These are phyloP conservation scores for Solanum lignicaule DNA, from an alignment of 257 asterid species.

Conservation along the genomic window DNA sequence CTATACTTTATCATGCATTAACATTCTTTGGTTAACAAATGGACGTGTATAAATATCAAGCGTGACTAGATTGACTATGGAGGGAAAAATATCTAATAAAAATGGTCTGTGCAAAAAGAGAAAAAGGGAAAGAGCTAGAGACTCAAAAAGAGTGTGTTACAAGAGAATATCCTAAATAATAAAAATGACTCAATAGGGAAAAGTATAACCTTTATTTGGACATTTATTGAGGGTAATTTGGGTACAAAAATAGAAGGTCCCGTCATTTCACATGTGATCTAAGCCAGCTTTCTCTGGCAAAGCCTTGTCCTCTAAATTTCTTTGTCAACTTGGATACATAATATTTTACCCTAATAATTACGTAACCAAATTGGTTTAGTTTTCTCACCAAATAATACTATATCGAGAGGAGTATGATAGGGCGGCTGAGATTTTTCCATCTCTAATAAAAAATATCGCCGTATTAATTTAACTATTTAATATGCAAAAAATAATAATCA, in stretches of 20 bases:
- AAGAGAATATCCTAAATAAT: neutral
- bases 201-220: neutral
- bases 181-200: neutral
- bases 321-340: constrained; percentile 16
- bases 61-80: neutral
- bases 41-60: neutral
- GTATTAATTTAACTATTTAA: neutral
- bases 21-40: neutral
- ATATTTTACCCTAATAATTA: neutral
- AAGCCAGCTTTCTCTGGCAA: constrained; percentile 45
- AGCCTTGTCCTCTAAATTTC: neutral
- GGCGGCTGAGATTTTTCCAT: neutral
- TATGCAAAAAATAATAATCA: neutral
- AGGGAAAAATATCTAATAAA: neutral
- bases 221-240: constrained; percentile 13
- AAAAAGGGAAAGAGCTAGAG: neutral
- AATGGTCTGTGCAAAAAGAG: neutral
- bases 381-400: neutral
- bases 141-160: neutral
- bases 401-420: neutral
- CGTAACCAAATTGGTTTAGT: constrained; percentile 1
- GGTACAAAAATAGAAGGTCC: constrained; percentile 14
- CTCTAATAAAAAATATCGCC: neutral
- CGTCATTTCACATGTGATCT: constrained; percentile 36
- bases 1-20: neutral